phyloP scores from a whole-genome alignment of 768 basidiomycete species.

The Russula earlei region DNA sequence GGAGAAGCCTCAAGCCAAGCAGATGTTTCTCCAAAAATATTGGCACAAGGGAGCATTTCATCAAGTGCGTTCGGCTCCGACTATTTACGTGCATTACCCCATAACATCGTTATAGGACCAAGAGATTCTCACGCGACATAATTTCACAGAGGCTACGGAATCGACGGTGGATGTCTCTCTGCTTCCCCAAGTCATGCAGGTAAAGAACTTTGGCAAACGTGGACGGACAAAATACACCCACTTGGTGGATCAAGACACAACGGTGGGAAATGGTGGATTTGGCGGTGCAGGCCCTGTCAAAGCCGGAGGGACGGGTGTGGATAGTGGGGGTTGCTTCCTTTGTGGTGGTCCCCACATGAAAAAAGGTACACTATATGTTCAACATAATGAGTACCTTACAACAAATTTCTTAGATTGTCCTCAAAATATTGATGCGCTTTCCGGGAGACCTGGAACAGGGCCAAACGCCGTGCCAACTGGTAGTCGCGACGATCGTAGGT shows the following conservation, averaged over 20 bases:
- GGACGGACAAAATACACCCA: constrained; percentile 95
- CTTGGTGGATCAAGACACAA: constrained; percentile 90
- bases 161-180: constrained; percentile 81
- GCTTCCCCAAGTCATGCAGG: constrained; percentile 95
- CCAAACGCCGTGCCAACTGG: constrained; percentile 25
- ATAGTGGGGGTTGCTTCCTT: constrained; percentile 73
- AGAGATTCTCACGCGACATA: constrained; percentile 73
- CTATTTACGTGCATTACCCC: background rate
- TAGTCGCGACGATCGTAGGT: constrained; percentile 20
- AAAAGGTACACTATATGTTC: constrained; percentile 45
- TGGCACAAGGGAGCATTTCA: constrained; percentile 99
- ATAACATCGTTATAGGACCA: constrained; percentile 51
- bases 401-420: constrained; percentile 27
- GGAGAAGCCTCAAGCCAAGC: constrained; percentile 84
- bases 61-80: constrained; percentile 45
- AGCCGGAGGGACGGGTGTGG: constrained; percentile 44
- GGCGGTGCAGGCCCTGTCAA: constrained; percentile 48
- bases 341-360: constrained; percentile 94
- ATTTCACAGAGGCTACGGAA: constrained; percentile 85
- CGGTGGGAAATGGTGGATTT: constrained; percentile 50
- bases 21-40: constrained; percentile 94
- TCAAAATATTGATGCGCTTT: constrained; percentile 25
- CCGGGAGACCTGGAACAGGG: constrained; percentile 26
- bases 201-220: constrained; percentile 88
- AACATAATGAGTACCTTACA: background rate